Percentiles rank a stretch among this genome's conserved stretches.
phyloP scores from a whole-genome alignment of 345 rosid species.

The Gynandropsis gynandra region DNA sequence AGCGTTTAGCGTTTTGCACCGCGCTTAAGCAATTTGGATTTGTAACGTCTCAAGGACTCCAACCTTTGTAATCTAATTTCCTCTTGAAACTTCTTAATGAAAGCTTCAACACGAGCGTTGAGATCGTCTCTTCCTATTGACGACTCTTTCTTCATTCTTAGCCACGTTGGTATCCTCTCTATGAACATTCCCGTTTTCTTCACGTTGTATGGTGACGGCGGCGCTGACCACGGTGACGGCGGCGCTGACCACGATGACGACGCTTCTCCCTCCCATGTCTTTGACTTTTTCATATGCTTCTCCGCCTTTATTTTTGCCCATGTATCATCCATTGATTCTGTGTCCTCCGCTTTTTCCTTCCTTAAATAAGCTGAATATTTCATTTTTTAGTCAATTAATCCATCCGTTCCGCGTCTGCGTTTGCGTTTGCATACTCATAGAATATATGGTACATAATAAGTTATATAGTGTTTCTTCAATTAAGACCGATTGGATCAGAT shows the following conservation, averaged over 20 bases:
- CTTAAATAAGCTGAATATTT: not conserved
- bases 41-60: slow-evolving; percentile 56
- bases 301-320: slow-evolving; percentile 60
- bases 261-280: slow-evolving; percentile 15
- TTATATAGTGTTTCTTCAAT: too few species aligned
- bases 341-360: slow-evolving; percentile 33
- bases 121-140: slow-evolving; percentile 83
- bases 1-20: too few species aligned
- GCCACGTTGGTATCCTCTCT: slow-evolving; percentile 40
- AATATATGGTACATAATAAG: too few species aligned
- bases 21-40: slow-evolving; percentile 8
- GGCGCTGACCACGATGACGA: slow-evolving; percentile 7
- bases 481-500: too few species aligned
- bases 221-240: slow-evolving; percentile 7
- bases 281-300: slow-evolving; percentile 43
- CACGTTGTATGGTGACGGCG: slow-evolving; percentile 6
- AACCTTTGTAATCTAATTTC: slow-evolving; percentile 82
- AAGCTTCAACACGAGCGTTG: slow-evolving; percentile 76
- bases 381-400: too few species aligned
- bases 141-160: slow-evolving; percentile 45
- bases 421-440: too few species aligned
- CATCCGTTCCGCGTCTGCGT: too few species aligned
- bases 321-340: slow-evolving; percentile 47
- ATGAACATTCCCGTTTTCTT: slow-evolving; percentile 45
- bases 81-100: slow-evolving; percentile 65